Evolutionary conservation across 306 rosid genomes (phyloP), one percentile per base, ranked within the genome.

Genomic region (Glycyrrhiza uralensis): DNA sequence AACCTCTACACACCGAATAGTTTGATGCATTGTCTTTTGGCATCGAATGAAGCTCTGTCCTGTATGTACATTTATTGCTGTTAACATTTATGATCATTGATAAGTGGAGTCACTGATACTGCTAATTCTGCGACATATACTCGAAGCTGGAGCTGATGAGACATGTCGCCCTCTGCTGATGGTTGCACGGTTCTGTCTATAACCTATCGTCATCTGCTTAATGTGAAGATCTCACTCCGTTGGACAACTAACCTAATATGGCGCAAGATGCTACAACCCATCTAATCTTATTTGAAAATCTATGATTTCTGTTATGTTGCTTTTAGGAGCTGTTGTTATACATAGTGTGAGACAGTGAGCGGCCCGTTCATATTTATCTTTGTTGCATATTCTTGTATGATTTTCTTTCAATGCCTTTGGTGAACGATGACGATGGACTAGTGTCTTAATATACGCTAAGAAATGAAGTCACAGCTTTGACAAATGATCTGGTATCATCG

Each of bases 101-200:
- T 71, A 69, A 72, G 69, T 72, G 79, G 81, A 46, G 78, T 54
- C 76, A 66, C 81, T 71, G 78, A 84, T 84, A 74, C 76, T 73
- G 80, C 85, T 87, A 71, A 75, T 81, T 79, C 84, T 67, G 74
- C 46, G 42, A 69, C 66, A 61, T 72, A 58, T 52, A 66, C 74
- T 41, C 64, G 67, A 76, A 78, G 76, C 60, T 67, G 38, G 79
- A 78, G 82, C 76, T 42, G 64, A 55, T 20, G 82, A 80, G 74
- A 50, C 59, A 51, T 74, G 75, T 67, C 18, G 17, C 71, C 70
- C 61, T 80, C 74, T 73, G 67, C 77, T 76, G 77, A 77, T 74
- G 80, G 83, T 74, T 87, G 85, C 81, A 78, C 78, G 58, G 77
- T 84, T 67, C 84, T 79, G 83, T 79, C 79, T 26, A 42, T 71